phyloP scores from a whole-genome alignment of 106 monocot genomes.

The Hemerocallis citrina region DNA sequence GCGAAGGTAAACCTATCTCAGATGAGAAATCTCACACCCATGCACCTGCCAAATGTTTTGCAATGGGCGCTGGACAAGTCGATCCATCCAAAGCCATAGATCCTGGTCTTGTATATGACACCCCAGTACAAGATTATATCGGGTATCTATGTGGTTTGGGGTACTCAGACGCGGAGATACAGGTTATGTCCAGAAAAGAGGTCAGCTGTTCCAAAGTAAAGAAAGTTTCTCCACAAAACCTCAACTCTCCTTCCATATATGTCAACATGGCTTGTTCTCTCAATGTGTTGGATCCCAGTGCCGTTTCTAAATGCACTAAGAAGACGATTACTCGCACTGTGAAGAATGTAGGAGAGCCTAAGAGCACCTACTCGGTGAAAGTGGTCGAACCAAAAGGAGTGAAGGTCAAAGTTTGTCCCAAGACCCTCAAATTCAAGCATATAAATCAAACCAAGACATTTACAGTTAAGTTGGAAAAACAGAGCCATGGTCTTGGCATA shows the following conservation, averaged over 20 bases:
- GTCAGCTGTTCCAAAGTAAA: not conserved
- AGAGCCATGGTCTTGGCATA: too few species aligned
- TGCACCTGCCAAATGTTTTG: conserved; percentile 6
- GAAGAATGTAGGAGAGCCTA: conserved; percentile 3
- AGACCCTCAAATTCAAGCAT: not conserved
- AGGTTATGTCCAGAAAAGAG: not conserved
- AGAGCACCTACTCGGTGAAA: not conserved
- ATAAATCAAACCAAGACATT: not conserved
- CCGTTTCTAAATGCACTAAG: not conserved
- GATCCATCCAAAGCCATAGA: conserved; percentile 7
- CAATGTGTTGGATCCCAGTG: too few species aligned
- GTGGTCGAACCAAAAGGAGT: conserved; percentile 1
- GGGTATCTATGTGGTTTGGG: conserved; percentile 11
- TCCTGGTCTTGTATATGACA: conserved; percentile 16
- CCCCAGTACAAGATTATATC: conserved; percentile 4
- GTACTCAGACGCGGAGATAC: not conserved
- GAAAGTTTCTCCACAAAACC: not conserved
- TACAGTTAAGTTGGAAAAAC: not conserved
- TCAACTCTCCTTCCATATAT: conserved; percentile 11
- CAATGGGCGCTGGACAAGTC: conserved; percentile 14
- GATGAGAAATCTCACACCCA: conserved; percentile 1
- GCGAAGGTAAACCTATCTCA: not conserved
- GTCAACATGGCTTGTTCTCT: not conserved
- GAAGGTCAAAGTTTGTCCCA: not conserved
- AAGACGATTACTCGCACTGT: not conserved